Percentiles rank a stretch among this genome's conserved stretches.
Evolutionary conservation across 1,139 yeast species (phyloP).

Genomic region (Taiozyma sp.): DNA sequence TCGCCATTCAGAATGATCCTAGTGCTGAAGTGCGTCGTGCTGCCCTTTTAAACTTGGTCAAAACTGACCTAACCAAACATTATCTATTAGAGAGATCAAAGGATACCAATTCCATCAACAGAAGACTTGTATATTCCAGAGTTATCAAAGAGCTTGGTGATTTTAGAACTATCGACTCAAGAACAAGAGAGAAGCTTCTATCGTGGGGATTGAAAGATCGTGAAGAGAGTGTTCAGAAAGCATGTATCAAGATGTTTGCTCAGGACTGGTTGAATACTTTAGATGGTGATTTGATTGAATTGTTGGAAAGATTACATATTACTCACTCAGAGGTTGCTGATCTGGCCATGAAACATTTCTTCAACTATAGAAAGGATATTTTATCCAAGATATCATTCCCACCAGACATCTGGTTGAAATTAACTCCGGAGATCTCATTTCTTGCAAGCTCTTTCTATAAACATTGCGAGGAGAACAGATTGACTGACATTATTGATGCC

Average conservation of each 20-base stretch:
- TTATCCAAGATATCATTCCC: constrained; percentile 54
- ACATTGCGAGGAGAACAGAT: constrained; percentile 51
- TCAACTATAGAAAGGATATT: constrained; percentile 58
- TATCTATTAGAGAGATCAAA: constrained; percentile 76
- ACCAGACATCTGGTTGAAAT: constrained; percentile 57
- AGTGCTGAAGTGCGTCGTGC: constrained; percentile 89
- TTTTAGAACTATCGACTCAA: constrained; percentile 53
- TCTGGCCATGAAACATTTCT: constrained; percentile 59
- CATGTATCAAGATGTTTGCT: constrained; percentile 70
- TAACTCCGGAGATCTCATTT: constrained; percentile 75
- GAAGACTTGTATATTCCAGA: constrained; percentile 70
- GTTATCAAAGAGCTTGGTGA: constrained; percentile 67
- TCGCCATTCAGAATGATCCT: constrained; percentile 69
- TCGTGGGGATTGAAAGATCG: constrained; percentile 89
- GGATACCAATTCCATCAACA: constrained; percentile 66
- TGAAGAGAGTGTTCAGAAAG: constrained; percentile 65
- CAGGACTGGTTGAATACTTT: constrained; percentile 67
- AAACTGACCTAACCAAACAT: constrained; percentile 50
- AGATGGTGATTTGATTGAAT: constrained; percentile 65
- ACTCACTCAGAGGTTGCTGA: constrained; percentile 62
- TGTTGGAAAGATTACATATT: constrained; percentile 69
- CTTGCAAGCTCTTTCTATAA: constrained; percentile 64
- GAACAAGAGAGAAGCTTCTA: constrained; percentile 62
- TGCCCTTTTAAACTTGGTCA: constrained; percentile 65
- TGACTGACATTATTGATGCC: constrained; percentile 58